Evolutionary conservation across 805 yeast genomes (phyloP).

Genomic region (Tetrapisispora arboricola): DNA sequence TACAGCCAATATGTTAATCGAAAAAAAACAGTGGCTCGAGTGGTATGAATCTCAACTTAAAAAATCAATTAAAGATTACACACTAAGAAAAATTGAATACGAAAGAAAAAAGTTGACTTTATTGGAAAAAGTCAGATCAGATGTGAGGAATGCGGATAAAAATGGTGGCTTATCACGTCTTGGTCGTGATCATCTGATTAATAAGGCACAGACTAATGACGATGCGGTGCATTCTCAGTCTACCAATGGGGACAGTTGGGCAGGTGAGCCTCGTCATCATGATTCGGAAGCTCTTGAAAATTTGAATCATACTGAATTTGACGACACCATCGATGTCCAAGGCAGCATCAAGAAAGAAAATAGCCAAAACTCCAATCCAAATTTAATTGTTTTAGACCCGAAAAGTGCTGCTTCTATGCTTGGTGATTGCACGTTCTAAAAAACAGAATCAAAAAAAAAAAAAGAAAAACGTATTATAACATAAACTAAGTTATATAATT

Average conservation of each 20-base stretch:
- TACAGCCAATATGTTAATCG: slow-evolving; percentile 75
- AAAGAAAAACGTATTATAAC: no score
- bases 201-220: slow-evolving; percentile 4
- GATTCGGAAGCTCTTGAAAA: slow-evolving; percentile 8
- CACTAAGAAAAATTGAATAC: slow-evolving; percentile 67
- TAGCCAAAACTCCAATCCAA: neutral
- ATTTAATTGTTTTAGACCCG: slow-evolving; percentile 46
- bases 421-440: slow-evolving; percentile 62
- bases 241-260: slow-evolving; percentile 47
- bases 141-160: slow-evolving; percentile 63
- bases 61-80: slow-evolving; percentile 44
- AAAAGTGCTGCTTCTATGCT: slow-evolving; percentile 72
- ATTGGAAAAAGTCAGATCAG: slow-evolving; percentile 61
- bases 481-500: no score
- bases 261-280: slow-evolving; percentile 38
- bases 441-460: neutral
- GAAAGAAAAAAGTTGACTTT: slow-evolving; percentile 72
- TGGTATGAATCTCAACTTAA: slow-evolving; percentile 50
- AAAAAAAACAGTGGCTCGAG: slow-evolving; percentile 41
- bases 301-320: slow-evolving; percentile 22
- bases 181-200: slow-evolving; percentile 38
- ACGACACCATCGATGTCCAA: slow-evolving; percentile 14
- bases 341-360: slow-evolving; percentile 26
- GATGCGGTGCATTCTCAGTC: slow-evolving; percentile 32
- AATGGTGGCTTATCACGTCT: slow-evolving; percentile 74